A percentile compares a stretch with the other conserved stretches of the same genome.
phyloP scores from a whole-genome alignment of 1,284 basidiomycete species.

The Ustilago bromivora region DNA sequence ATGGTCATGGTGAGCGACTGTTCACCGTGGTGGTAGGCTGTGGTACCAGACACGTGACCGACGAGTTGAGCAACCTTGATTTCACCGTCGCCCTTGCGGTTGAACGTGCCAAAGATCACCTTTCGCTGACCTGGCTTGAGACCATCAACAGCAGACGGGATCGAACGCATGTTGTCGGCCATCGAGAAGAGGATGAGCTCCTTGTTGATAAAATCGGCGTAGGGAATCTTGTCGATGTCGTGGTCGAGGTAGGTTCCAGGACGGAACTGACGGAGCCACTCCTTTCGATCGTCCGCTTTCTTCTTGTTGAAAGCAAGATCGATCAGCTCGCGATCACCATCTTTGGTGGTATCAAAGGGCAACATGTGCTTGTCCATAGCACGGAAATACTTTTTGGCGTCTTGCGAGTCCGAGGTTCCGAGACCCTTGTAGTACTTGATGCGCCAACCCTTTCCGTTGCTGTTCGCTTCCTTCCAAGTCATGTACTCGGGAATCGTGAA shows the following conservation, averaged over 20 bases:
- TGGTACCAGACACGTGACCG: conserved; percentile 90
- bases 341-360: conserved; percentile 83
- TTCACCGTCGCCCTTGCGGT: conserved; percentile 89
- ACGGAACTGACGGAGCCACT: conserved; percentile 97
- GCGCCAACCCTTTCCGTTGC: conserved; percentile 83
- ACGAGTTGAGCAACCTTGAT: conserved; percentile 90
- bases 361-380: conserved; percentile 94
- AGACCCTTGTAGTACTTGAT: conserved; percentile 88
- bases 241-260: conserved; percentile 96
- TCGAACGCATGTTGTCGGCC: conserved; percentile 98
- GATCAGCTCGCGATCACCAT: conserved; percentile 88
- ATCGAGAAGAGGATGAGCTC: conserved; percentile 99
- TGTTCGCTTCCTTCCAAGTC: conserved; percentile 85
- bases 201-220: conserved; percentile 96
- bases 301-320: conserved; percentile 99
- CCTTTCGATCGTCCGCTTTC: conserved; percentile 98
- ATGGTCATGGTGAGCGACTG: conserved; percentile 87
- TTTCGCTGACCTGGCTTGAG: conserved; percentile 99
- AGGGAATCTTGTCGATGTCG: conserved; percentile 84
- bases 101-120: conserved; percentile 95
- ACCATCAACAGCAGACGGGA: conserved; percentile 83
- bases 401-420: conserved; percentile 88
- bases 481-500: conserved; percentile 99
- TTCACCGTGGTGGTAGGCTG: conserved; percentile 98
- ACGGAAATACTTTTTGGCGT: conserved; percentile 93